Evolutionary conservation across 805 yeast species (phyloP).

Genomic region (Candida boleticola): DNA sequence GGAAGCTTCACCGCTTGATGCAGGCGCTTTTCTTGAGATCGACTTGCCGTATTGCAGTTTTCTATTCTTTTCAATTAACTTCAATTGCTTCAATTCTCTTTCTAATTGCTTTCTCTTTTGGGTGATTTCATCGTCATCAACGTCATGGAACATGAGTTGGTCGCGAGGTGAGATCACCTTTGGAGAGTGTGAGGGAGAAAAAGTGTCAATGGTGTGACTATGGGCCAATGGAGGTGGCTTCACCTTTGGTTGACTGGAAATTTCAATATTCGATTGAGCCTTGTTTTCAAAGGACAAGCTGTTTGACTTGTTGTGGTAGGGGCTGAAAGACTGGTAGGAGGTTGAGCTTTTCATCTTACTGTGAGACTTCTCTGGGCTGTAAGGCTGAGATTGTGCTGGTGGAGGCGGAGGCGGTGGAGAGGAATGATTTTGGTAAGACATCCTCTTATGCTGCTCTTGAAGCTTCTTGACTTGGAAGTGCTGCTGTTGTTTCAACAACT

Average conservation of each 20-base stretch:
- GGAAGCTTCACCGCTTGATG: slow-evolving; percentile 12
- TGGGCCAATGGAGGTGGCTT: slow-evolving; percentile 12
- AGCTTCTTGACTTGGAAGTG: slow-evolving; percentile 23
- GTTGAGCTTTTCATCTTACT: background rate
- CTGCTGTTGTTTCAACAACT: slow-evolving; percentile 29
- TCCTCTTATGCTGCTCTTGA: slow-evolving; percentile 12
- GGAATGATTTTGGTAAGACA: slow-evolving; percentile 6
- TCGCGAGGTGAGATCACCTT: background rate
- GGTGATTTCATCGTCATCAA: slow-evolving; percentile 29
- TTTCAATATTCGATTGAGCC: slow-evolving; percentile 18
- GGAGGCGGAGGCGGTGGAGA: background rate
- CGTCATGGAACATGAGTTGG: slow-evolving; percentile 1
- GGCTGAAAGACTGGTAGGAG: background rate
- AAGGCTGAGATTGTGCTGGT: background rate
- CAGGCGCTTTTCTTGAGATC: slow-evolving; percentile 1
- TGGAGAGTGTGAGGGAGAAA: slow-evolving; percentile 23
- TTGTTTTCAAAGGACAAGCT: slow-evolving; percentile 7
- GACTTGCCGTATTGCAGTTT: slow-evolving; percentile 6
- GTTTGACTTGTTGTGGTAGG: background rate
- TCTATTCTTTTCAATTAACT: slow-evolving; percentile 24
- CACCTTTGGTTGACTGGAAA: slow-evolving; percentile 8
- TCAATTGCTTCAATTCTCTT: slow-evolving; percentile 33
- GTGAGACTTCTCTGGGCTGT: background rate
- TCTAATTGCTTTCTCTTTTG: slow-evolving; percentile 39
- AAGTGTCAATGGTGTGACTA: slow-evolving; percentile 24